These are phyloP conservation scores for Metroxylon sagu DNA, from an alignment of 176 grass and related monocot species.

Conservation along the genomic window DNA sequence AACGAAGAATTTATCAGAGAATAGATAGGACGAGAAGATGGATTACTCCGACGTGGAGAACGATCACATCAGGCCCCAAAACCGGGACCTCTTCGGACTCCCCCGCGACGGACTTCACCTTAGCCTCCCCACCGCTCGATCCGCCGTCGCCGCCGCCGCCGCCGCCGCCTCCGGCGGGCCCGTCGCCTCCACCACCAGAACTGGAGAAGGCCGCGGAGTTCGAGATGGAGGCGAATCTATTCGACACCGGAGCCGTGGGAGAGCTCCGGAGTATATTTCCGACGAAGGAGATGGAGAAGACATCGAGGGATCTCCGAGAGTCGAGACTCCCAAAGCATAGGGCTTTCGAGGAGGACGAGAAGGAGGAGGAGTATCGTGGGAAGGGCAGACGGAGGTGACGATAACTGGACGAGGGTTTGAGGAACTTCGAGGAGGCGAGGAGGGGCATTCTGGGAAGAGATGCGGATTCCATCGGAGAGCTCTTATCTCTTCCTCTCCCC, in stretches of 20 bases:
- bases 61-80: constrained; percentile 35
- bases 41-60: constrained; percentile 67
- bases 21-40: neutral
- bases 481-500: neutral
- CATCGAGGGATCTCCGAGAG: neutral
- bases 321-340: constrained; percentile 9
- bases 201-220: constrained; percentile 20
- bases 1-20: neutral
- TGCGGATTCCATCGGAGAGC: constrained; percentile 37
- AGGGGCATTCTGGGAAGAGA: constrained; percentile 24
- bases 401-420: neutral
- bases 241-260: neutral
- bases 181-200: constrained; percentile 21
- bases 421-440: neutral
- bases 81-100: constrained; percentile 20
- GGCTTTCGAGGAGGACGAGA: constrained; percentile 10
- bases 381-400: neutral
- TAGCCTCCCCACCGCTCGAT: constrained; percentile 13
- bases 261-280: neutral
- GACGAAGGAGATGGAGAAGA: neutral
- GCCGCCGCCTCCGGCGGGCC: constrained; percentile 6
- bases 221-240: constrained; percentile 23
- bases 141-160: constrained; percentile 16
- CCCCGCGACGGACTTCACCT: neutral
- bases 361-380: neutral